phyloP scores from a whole-genome alignment of 352 stramenopile genomes.

The Thalassiosira hispida region DNA sequence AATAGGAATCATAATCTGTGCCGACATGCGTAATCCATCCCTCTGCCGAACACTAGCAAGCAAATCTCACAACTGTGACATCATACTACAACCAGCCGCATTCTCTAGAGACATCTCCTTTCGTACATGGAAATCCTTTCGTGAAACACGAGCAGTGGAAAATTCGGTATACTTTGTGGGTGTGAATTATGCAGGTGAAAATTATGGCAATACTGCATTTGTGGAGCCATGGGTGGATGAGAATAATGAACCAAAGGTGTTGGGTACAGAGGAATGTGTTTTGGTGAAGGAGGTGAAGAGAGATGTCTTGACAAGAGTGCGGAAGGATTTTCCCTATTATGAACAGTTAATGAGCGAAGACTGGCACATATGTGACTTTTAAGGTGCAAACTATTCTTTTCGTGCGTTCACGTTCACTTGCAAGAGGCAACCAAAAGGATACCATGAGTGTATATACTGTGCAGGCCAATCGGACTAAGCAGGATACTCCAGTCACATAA shows the following conservation, averaged over 20 bases:
- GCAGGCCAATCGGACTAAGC: too few species aligned
- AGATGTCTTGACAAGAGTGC: slow-evolving; percentile 16
- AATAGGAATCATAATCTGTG: slow-evolving; percentile 52
- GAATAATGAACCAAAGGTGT: slow-evolving; percentile 24
- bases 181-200: slow-evolving; percentile 40
- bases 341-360: slow-evolving; percentile 19
- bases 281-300: slow-evolving; percentile 11
- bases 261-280: slow-evolving; percentile 16
- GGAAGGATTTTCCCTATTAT: slow-evolving; percentile 30
- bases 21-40: slow-evolving; percentile 40
- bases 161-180: slow-evolving; percentile 47
- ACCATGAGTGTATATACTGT: too few species aligned
- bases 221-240: slow-evolving; percentile 52
- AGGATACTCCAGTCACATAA: too few species aligned
- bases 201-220: slow-evolving; percentile 37
- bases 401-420: too few species aligned
- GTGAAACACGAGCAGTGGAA: slow-evolving; percentile 49
- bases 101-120: slow-evolving; percentile 45
- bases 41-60: slow-evolving; percentile 10
- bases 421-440: too few species aligned
- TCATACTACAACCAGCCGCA: slow-evolving; percentile 46
- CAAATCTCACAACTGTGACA: slow-evolving; percentile 21
- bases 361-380: too few species aligned
- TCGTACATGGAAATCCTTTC: slow-evolving; percentile 51
- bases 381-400: too few species aligned